Base-by-base conservation (phyloP, 2,329 filamentous ascomycete genomes). In the Ophiosphaerella herpotricha region DNA sequence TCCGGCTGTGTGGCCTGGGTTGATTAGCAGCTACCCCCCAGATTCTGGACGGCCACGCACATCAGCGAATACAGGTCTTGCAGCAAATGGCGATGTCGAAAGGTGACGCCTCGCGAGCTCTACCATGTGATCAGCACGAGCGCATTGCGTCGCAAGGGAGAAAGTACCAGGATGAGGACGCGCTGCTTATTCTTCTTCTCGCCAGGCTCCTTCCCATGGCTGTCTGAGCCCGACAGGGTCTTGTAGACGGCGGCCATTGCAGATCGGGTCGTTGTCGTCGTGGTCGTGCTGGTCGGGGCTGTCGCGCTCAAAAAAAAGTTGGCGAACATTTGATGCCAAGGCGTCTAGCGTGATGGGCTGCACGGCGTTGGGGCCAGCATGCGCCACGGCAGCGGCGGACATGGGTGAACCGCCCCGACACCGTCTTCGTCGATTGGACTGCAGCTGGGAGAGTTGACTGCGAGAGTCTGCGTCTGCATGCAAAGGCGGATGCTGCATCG, bases 51-150 rank as follows among this genome's bases (percentile, higher is more conserved):
- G 2, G 18, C 14, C 18, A 46, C 64, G 33, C 31, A 71, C 69
- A 99, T 86, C 75, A 99, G 86, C 26, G 88, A 83, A 50, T 91
- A 85, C 40, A 99, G 81, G 69, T 99, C 94, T 68, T 92, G 90
- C 55, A 99, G 82, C 37, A 99, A 81, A 77, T 99, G 94, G 37
- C 94, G 89, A 75, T 97, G 94, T 74, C 93, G 95, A 52, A 90
- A 91, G 31, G 93, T 96, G 45, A 97, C 90, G 57, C 94, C 94
- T 78, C 94, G 82, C 21, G 92, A 97, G 23, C 90, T 94, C 68
- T 71, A 43, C 21, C 2, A 5, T 21, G 2, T 18, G 4, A 39
- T 71, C 52, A 71, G 64, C 50, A 60, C 33, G 32, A 33, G 39
- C 23, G 21, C 45, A 48, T 46, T 18, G 6, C 13, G 34, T 48